phyloP scores from a whole-genome alignment of 352 stramenopile genomes.

The Pythium coloratum region DNA sequence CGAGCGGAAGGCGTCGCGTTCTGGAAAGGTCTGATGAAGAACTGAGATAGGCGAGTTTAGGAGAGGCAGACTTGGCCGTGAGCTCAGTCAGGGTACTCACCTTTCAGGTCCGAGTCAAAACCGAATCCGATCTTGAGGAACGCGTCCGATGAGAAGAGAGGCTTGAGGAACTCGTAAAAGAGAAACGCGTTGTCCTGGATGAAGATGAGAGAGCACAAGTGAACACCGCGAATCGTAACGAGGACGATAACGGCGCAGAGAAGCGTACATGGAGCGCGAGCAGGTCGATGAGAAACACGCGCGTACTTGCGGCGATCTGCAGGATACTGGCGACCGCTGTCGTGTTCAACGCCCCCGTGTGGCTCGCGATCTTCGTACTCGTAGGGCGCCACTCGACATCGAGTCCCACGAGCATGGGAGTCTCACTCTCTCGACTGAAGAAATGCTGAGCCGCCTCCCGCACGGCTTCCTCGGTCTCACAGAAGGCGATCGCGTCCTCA shows the following conservation, averaged over 20 bases:
- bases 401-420: slow-evolving; percentile 39
- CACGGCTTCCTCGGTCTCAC: slow-evolving; percentile 33
- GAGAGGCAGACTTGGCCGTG: not conserved
- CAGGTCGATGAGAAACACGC: slow-evolving; percentile 60
- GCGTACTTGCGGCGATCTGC: slow-evolving; percentile 49
- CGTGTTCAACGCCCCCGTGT: slow-evolving; percentile 20
- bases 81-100: slow-evolving; percentile 21
- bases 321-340: slow-evolving; percentile 57
- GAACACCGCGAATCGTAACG: not conserved
- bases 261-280: slow-evolving; percentile 19
- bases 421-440: slow-evolving; percentile 28
- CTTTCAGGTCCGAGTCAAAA: slow-evolving; percentile 71
- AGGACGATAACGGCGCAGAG: not conserved
- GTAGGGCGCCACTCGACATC: slow-evolving; percentile 71
- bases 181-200: slow-evolving; percentile 42
- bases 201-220: not conserved
- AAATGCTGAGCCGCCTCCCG: slow-evolving; percentile 7
- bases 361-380: slow-evolving; percentile 31
- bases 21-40: slow-evolving; percentile 64
- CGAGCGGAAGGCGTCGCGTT: slow-evolving; percentile 37
- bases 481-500: slow-evolving; percentile 41
- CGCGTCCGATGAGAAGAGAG: slow-evolving; percentile 34
- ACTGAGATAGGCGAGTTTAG: slow-evolving; percentile 24
- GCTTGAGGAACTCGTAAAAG: slow-evolving; percentile 46
- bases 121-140: slow-evolving; percentile 67